These are phyloP conservation scores for Aspergillus carbonarius DNA, from an alignment of 2,329 filamentous ascomycete species.

Conservation along the genomic window DNA sequence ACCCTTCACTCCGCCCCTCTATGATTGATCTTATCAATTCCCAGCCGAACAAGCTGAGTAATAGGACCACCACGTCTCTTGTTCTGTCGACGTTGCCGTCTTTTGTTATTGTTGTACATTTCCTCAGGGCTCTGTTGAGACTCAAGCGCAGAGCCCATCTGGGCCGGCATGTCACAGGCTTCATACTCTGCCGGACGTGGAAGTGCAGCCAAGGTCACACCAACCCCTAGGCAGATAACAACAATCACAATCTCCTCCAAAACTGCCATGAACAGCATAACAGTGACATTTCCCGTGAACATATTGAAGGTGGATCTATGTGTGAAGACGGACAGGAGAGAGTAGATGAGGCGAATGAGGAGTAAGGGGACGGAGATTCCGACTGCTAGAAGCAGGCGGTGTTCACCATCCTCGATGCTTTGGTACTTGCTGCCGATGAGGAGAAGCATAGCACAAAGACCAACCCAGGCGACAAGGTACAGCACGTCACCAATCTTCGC, in stretches of 20 bases:
- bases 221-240: constrained; percentile 38
- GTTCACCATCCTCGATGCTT: constrained; percentile 46
- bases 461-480: constrained; percentile 43
- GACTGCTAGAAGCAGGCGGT: constrained; percentile 47
- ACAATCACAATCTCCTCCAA: constrained; percentile 54
- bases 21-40: not conserved
- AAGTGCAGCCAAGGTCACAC: constrained; percentile 22
- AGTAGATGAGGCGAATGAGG: constrained; percentile 52
- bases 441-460: constrained; percentile 36
- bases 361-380: constrained; percentile 50
- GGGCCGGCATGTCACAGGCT: not conserved
- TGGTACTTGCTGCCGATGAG: constrained; percentile 32
- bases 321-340: constrained; percentile 45
- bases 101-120: not conserved
- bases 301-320: constrained; percentile 45
- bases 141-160: not conserved
- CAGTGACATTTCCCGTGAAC: constrained; percentile 39
- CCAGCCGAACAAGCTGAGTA: not conserved
- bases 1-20: not conserved
- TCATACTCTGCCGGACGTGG: not conserved
- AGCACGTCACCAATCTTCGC: constrained; percentile 46
- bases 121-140: not conserved
- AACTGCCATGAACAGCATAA: constrained; percentile 49
- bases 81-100: not conserved
- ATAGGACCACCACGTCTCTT: constrained; percentile 9